phyloP scores from a whole-genome alignment of 805 yeast species.

The Kazachstania psychrophila region DNA sequence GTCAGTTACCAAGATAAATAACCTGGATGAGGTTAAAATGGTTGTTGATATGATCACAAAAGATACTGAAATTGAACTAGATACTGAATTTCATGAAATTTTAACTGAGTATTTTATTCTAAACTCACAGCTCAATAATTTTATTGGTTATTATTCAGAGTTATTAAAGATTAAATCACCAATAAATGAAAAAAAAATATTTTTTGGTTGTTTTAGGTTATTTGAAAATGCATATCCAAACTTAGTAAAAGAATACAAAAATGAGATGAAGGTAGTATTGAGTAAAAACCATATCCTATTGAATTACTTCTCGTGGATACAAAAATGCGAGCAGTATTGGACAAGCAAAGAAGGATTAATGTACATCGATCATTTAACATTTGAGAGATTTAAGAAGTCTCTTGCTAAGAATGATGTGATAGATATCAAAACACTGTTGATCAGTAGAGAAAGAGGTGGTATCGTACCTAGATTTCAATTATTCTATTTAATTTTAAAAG shows the following conservation, averaged over 20 bases:
- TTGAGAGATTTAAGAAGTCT: slow-evolving; percentile 4
- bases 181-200: neutral
- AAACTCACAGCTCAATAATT: slow-evolving; percentile 9
- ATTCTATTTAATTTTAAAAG: slow-evolving; percentile 15
- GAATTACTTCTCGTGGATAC: slow-evolving; percentile 2
- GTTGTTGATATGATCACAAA: slow-evolving; percentile 8
- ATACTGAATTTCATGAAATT: slow-evolving; percentile 10
- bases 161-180: neutral
- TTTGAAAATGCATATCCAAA: slow-evolving; percentile 15
- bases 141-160: slow-evolving; percentile 3
- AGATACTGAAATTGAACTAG: slow-evolving; percentile 11
- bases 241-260: slow-evolving; percentile 15
- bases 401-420: slow-evolving; percentile 7
- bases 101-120: slow-evolving; percentile 19
- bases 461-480: slow-evolving; percentile 15
- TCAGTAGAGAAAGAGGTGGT: slow-evolving; percentile 18
- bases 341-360: neutral
- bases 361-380: slow-evolving; percentile 7
- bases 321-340: neutral
- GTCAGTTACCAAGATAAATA: slow-evolving; percentile 10
- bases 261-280: slow-evolving; percentile 16
- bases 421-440: slow-evolving; percentile 10
- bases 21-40: slow-evolving; percentile 9
- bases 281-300: slow-evolving; percentile 3
- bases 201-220: neutral